A percentile compares a stretch with the other conserved stretches of the same genome.
Evolutionary conservation across 23 red algal genomes (phyloP).

Genomic region (Gracilariopsis chorda): DNA sequence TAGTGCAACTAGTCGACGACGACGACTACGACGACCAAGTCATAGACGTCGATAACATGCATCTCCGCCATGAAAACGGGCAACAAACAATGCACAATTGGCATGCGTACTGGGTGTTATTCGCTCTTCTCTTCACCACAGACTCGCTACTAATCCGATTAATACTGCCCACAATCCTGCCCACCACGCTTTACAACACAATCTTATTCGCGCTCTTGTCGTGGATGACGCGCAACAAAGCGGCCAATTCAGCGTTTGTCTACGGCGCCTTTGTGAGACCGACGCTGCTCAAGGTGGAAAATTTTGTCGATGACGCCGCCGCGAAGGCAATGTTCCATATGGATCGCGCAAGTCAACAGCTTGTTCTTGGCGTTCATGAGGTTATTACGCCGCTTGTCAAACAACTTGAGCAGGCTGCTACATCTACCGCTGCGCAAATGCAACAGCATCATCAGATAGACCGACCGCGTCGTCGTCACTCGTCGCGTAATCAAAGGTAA

Average conservation of each 20-base stretch:
- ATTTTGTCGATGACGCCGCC: neutral
- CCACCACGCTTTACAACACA: conserved; percentile 13
- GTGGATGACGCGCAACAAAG: conserved; percentile 18
- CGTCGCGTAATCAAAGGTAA: neutral
- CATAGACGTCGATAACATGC: neutral
- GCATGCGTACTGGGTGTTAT: conserved; percentile 42
- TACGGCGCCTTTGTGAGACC: conserved; percentile 23
- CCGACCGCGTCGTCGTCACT: neutral
- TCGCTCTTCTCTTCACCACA: conserved; percentile 14
- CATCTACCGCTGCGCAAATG: neutral
- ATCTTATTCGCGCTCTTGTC: conserved; percentile 11
- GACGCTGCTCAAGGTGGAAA: neutral
- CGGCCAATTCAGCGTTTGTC: neutral
- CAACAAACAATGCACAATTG: conserved; percentile 8
- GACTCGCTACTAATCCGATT: neutral
- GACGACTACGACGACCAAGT: neutral
- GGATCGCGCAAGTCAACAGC: neutral
- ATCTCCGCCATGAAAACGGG: neutral
- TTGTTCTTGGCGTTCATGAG: neutral
- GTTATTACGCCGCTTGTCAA: neutral
- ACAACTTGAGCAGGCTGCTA: conserved; percentile 16
- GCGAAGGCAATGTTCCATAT: neutral
- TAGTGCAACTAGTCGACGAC: neutral
- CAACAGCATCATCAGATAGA: neutral
- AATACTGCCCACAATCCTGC: neutral